Evolutionary conservation across 129 eudicot genomes (phyloP).

Genomic region (Daucus carota): DNA sequence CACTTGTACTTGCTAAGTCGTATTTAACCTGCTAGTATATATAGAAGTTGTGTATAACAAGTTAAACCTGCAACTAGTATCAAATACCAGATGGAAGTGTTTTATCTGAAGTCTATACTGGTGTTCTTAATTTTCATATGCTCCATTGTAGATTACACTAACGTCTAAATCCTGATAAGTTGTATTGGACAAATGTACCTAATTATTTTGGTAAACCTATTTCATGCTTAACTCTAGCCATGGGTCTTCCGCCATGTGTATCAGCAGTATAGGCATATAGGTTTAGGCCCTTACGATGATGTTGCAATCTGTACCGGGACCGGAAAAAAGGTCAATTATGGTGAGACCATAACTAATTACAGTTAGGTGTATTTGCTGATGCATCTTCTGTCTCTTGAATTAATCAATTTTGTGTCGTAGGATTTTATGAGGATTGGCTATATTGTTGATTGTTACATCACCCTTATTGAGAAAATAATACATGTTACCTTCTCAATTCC

Average conservation of each 20-base stretch:
- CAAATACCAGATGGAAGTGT: neutral
- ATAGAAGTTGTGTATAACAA: neutral
- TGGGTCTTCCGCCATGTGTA: neutral
- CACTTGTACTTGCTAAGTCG: too few relatives aligned
- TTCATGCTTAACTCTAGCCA: neutral
- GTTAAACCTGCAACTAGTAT: neutral
- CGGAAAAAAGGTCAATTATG: neutral
- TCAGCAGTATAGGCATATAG: neutral
- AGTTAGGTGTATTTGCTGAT: neutral
- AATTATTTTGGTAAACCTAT: neutral
- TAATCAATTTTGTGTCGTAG: neutral
- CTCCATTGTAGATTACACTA: neutral
- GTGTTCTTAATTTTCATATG: neutral
- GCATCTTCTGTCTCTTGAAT: neutral
- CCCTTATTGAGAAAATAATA: neutral
- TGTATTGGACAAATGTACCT: neutral
- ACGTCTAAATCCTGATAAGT: neutral
- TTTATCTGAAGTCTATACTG: neutral
- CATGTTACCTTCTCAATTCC: constrained; percentile 3
- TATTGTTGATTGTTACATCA: neutral
- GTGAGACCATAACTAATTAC: neutral
- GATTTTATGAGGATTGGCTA: neutral
- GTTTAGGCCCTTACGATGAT: neutral
- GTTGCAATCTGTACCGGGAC: neutral
- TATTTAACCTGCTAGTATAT: neutral